Base-by-base conservation (phyloP, 2,329 filamentous ascomycete genomes). In the Dothiorella sarmentorum region DNA sequence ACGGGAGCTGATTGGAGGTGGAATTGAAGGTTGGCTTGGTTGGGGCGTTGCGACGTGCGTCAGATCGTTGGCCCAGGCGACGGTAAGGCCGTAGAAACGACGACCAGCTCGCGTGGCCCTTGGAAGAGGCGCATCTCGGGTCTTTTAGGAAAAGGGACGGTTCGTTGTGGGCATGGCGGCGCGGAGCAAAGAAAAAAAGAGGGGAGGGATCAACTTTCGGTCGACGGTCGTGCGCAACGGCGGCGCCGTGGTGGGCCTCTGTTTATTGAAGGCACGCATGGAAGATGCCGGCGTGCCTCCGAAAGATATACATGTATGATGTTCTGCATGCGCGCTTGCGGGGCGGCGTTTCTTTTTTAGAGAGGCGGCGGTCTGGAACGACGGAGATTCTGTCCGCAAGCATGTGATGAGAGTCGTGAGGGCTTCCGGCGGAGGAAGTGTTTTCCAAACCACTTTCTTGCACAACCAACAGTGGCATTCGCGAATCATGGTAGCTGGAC, bases 161-260 rank as follows among this genome's bases (percentile, higher is more conserved):
- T 17, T 24, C n/a, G n/a, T 18, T 27, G 42, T 27, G 27, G 44
- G 44, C 44, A 33, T 18, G 20, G 49, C 49, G 35, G 35, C 49
- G 49, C 49, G 35, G 49, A 53, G 49, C 20, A 51, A 24, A 33
- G 42, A 11, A 49, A 37, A 51, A 53, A 51, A 53, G 37, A 38
- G 24, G 49, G 49, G 47, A 51, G 49, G 49, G 49, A 40, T 53
- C 49, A 53, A 40, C 49, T 53, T n/a, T 29, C 49, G 49, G 24
- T 29, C 43, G 31, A 47, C 43, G 43, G 26, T 47, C 43, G 26
- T 18, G 43, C 43, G 43, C 49, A 53, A 53, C 20, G 35, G 49
- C 35, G 49, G 18, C 42, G 55, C 55, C 18, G n/a, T n/a, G 31
- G 55, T 47, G 55, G 55, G 55, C 55, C 55, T 47, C 49, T 57